Evolutionary conservation across 768 basidiomycete species (phyloP), one percentile per base, ranked within the genome.

Genomic region (Psilocybe cubensis): DNA sequence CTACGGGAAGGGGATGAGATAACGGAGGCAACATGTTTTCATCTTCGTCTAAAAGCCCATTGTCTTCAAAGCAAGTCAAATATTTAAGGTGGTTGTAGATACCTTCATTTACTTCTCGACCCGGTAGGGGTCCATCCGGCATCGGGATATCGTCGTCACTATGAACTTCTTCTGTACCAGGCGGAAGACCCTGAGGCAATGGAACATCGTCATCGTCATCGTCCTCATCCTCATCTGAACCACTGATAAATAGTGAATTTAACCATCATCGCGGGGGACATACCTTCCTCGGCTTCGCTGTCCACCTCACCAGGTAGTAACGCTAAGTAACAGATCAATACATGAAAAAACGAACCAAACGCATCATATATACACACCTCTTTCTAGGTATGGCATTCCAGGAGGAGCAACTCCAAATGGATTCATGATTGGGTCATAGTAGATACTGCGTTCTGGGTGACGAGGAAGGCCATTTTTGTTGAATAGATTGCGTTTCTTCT

Each of bases 331-430:
- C 35, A 56, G 61, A 25, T 29, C n/a, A 53, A 42, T 59, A 25
- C 31, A 56, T 21, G 18, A 59, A 21, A 8, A 24, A 20, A 7
- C 54, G 35, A 14, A 27, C 31, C 3, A 12, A 38, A 33, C 38
- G 23, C 41, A 38, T 12, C 33, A 57, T 10, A 40, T 53, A 24
- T 8, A 44, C 90, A 74, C 64, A 96, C 95, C 83, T 75, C 89
- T 74, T 70, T 98, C 93, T 56, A 84, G 76, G 72, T 97, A 98
- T n/a, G 92, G 94, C 94, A 97, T 93, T 6, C 96, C 96, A 11
- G 96, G 96, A 40, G 96, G 96, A 18, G 96, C 87, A 17, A 94
- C 91, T 25, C 95, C 96, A 68, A 80, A 95, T 21, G 94, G 94
- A 69, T 98, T 98, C 84, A 96, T 88, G 40, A 94, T 83, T 25